These are phyloP conservation scores for Cinnamomum chago DNA, from an alignment of 164 flowering plant genomes.

Conservation along the genomic window DNA sequence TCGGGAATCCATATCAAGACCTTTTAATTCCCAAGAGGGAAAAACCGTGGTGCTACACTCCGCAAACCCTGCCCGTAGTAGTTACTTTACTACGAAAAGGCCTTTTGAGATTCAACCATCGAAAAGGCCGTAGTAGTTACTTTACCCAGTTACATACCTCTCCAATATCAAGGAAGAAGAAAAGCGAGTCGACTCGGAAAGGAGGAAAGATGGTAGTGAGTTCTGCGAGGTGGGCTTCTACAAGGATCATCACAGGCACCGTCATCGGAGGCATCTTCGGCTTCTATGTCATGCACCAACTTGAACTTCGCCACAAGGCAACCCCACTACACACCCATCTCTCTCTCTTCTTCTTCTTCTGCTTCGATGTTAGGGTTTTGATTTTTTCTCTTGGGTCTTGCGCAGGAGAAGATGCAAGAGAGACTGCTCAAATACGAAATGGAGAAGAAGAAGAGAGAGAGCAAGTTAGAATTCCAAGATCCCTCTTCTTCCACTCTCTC, in stretches of 20 bases:
- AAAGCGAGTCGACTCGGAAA: not conserved
- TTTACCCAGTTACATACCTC: too few relatives aligned
- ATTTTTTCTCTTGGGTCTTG: not conserved
- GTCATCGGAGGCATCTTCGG: conserved; percentile 78
- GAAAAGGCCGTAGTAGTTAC: too few relatives aligned
- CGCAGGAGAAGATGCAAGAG: conserved; percentile 26
- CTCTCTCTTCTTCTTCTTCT: not conserved
- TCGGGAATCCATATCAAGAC: too few relatives aligned
- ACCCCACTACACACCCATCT: not conserved
- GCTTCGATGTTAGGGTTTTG: not conserved
- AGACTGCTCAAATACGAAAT: conserved; percentile 19
- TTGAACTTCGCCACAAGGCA: conserved; percentile 70
- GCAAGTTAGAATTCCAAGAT: not conserved
- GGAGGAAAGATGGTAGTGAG: conserved; percentile 13
- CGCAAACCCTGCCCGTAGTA: too few relatives aligned
- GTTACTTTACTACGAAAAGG: too few relatives aligned
- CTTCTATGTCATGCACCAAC: conserved; percentile 79
- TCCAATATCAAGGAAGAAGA: not conserved
- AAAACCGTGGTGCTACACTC: too few relatives aligned
- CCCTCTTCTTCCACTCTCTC: not conserved
- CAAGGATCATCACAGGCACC: conserved; percentile 71
- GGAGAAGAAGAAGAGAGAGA: conserved; percentile 6
- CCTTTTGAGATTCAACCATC: too few relatives aligned
- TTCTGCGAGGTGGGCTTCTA: conserved; percentile 50
- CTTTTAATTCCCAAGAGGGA: too few relatives aligned